Evolutionary conservation across 2,329 filamentous ascomycete species (phyloP).

Genomic region (Colletotrichum horii): DNA sequence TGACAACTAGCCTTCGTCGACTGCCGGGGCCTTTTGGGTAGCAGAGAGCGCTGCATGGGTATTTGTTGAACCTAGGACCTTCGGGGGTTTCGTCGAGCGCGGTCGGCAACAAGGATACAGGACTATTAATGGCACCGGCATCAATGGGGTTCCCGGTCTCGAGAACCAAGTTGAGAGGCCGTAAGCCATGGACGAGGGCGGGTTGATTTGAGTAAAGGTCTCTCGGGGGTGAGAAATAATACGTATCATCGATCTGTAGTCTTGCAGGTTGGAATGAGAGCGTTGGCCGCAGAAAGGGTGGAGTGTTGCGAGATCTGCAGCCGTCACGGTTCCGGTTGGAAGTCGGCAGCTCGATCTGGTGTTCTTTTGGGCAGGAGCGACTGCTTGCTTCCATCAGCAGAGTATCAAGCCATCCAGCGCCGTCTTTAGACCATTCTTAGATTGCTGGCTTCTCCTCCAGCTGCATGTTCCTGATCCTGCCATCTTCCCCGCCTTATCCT

Average conservation of each 20-base stretch:
- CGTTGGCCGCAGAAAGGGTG: too few relatives aligned
- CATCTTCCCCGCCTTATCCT: background rate
- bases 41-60: background rate
- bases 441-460: background rate
- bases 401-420: background rate
- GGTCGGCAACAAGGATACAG: too few relatives aligned
- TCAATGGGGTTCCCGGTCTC: background rate
- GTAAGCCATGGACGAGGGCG: background rate
- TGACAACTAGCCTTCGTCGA: too few relatives aligned
- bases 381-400: too few relatives aligned
- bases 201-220: background rate
- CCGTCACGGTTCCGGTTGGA: too few relatives aligned
- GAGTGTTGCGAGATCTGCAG: too few relatives aligned
- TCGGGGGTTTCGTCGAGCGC: background rate
- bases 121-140: background rate
- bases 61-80: background rate
- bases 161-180: background rate
- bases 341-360: too few relatives aligned
- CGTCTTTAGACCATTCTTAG: background rate
- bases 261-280: background rate
- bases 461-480: background rate
- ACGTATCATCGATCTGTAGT: too few relatives aligned
- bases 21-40: background rate
- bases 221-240: background rate
- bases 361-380: too few relatives aligned